Conservation (phyloP, 2,329 filamentous ascomycete genomes). For the Colletotrichum neosansevieriae region DNA sequence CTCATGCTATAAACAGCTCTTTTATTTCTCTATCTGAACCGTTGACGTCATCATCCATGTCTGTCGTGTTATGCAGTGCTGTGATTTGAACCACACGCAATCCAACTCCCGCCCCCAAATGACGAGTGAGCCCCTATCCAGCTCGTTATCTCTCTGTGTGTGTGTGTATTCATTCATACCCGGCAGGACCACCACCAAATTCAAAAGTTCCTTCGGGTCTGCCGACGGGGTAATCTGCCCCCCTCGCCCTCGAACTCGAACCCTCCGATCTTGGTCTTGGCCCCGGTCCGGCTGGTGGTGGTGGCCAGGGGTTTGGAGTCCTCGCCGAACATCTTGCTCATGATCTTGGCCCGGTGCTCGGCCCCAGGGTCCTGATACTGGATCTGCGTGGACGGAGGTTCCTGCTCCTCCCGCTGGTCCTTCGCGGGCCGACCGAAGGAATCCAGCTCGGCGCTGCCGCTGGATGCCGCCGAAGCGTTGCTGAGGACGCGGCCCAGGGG, state of each 20-base stretch:
- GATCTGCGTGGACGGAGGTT: slow-evolving; percentile 64
- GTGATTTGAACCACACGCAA: neutral
- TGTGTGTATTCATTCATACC: too few relatives aligned
- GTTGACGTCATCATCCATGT: slow-evolving; percentile 24
- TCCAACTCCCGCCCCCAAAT: neutral
- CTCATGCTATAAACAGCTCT: neutral
- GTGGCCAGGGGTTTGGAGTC: slow-evolving; percentile 3
- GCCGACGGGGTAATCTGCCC: slow-evolving; percentile 12
- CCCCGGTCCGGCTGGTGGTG: neutral
- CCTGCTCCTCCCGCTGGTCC: slow-evolving; percentile 20
- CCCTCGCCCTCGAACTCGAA: slow-evolving; percentile 30
- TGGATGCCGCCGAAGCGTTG: slow-evolving; percentile 67
- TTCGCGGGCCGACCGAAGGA: slow-evolving; percentile 20
- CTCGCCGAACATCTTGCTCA: slow-evolving; percentile 56
- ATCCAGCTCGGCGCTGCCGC: slow-evolving; percentile 55
- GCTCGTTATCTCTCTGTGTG: neutral
- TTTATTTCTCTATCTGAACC: slow-evolving; percentile 4
- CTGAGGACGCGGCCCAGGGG: slow-evolving; percentile 70
- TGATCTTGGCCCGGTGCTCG: slow-evolving; percentile 56
- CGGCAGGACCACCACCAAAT: too few relatives aligned
- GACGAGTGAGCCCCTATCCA: neutral
- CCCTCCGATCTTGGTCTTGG: slow-evolving; percentile 30
- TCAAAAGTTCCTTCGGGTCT: slow-evolving; percentile 22
- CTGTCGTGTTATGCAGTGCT: slow-evolving; percentile 32
- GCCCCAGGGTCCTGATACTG: slow-evolving; percentile 66